Evolutionary conservation across 495 filamentous ascomycete species (phyloP).

Genomic region (Sabuloglossum arenarium): DNA sequence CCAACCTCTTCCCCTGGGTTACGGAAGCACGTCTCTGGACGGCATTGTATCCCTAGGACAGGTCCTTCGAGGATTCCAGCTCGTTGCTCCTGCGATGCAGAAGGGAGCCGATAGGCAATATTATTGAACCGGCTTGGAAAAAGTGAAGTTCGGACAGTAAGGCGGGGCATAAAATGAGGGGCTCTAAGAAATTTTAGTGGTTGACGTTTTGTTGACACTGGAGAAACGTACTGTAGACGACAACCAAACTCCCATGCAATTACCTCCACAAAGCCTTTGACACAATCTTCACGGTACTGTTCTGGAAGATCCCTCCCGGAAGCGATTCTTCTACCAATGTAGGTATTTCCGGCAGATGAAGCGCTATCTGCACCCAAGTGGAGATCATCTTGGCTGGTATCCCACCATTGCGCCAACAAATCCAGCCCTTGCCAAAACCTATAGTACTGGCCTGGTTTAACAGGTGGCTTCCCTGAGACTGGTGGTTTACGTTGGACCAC

Average conservation of each 20-base stretch:
- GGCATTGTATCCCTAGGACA: conserved; percentile 32
- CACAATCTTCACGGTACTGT: conserved; percentile 45
- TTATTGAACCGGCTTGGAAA: conserved; percentile 29
- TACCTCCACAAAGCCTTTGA: conserved; percentile 56
- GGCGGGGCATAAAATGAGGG: conserved; percentile 38
- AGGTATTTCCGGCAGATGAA: conserved; percentile 2
- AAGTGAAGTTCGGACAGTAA: conserved; percentile 32
- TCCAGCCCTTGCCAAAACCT: conserved; percentile 40
- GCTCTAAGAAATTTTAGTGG: conserved; percentile 9
- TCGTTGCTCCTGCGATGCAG: conserved; percentile 45
- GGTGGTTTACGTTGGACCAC: conserved; percentile 25
- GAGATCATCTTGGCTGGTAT: conserved; percentile 32
- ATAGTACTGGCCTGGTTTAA: conserved; percentile 31
- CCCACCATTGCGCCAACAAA: conserved; percentile 42
- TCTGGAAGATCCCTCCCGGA: conserved; percentile 55
- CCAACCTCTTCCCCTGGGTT: conserved; percentile 18
- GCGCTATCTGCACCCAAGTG: conserved; percentile 12
- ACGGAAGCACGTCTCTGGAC: conserved; percentile 35
- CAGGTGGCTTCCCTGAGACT: conserved; percentile 20
- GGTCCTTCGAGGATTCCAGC: conserved; percentile 61
- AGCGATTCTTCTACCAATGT: conserved; percentile 30
- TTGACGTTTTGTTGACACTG: not conserved
- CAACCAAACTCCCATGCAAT: conserved; percentile 63
- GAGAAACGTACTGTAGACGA: conserved; percentile 26
- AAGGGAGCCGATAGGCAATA: conserved; percentile 45